Percentiles rank a stretch among this genome's conserved stretches.
Conservation (phyloP, 495 filamentous ascomycete species). For the Daldinia decipiens region DNA sequence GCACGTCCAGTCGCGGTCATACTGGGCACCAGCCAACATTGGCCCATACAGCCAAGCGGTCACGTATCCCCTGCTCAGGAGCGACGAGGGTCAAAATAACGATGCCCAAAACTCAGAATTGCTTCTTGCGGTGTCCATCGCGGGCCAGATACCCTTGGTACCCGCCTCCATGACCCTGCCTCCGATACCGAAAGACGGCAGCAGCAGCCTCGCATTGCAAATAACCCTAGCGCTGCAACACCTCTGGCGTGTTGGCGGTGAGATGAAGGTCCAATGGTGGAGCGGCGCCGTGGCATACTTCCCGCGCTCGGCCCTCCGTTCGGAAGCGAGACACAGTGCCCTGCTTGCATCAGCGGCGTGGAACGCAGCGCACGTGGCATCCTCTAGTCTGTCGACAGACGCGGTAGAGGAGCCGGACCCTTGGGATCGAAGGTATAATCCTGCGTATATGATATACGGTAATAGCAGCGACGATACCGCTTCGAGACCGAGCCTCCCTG, state of each 20-base stretch:
- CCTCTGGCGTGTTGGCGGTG: slow-evolving; percentile 82
- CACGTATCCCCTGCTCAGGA: slow-evolving; percentile 59
- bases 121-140: slow-evolving; percentile 61
- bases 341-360: slow-evolving; percentile 48
- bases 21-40: slow-evolving; percentile 99
- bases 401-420: slow-evolving; percentile 66
- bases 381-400: slow-evolving; percentile 26
- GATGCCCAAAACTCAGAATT: slow-evolving; percentile 15
- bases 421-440: slow-evolving; percentile 76
- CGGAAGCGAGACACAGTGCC: slow-evolving; percentile 31
- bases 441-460: slow-evolving; percentile 48
- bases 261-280: slow-evolving; percentile 78
- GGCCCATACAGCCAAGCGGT: slow-evolving; percentile 96
- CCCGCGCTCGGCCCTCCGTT: slow-evolving; percentile 37
- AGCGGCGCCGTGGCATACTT: slow-evolving; percentile 78
- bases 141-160: slow-evolving; percentile 91
- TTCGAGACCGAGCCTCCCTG: slow-evolving; percentile 44
- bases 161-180: slow-evolving; percentile 80
- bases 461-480: slow-evolving; percentile 17
- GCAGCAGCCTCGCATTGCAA: slow-evolving; percentile 42
- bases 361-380: slow-evolving; percentile 47
- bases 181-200: slow-evolving; percentile 14
- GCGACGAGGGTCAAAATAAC: background rate
- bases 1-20: slow-evolving; percentile 92
- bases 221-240: slow-evolving; percentile 80